Evolutionary conservation across 352 stramenopile genomes (phyloP), one percentile per base, ranked within the genome.

Genomic region (Aphanomyces astaci): DNA sequence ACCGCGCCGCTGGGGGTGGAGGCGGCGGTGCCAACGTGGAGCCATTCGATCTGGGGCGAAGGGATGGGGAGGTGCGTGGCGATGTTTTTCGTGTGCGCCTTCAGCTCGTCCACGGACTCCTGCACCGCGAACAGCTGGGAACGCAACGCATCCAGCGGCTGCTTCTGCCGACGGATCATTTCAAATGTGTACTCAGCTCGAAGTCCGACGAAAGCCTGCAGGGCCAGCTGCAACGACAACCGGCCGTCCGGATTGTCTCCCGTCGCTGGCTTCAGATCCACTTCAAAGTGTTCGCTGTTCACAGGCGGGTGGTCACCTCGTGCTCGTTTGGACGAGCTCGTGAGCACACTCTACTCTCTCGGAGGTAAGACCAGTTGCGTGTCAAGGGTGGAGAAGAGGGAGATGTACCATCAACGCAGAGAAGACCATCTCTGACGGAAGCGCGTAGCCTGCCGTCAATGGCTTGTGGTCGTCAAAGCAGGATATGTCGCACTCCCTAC

Each of bases 401-500:
- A 4, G n/a, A 13, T n/a, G 33, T 59, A 59, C 51, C 51, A 33
- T 59, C 30, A 59, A 39, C 17, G 51, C 25, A 4, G 51, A 30
- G 7, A 59, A 28, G 30, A 59, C 27, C 17, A 59, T 32, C 13
- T 22, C 11, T 7, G 51, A 59, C 19, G 51, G 51, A 13, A 59
- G 51, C 7, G 51, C 25, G n/a, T 59, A 59, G 7, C 51, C 51
- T 13, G 51, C 51, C 13, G 51, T 59, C 19, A 59, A 28, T 15
- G 51, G 51, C n/a, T 59, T 59, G 33, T 59, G 51, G 22, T 59
- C 51, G 51, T 59, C 51, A 59, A 59, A 59, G 51, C 51, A 59
- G 10, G 51, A 36, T 22, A 59, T 25, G 22, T 59, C 51, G 2
- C 25, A 40, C 30, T 59, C 51, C 51, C 51, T 59, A 59, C 25